Base-by-base conservation (phyloP, 768 basidiomycete species). In the Phylloporus sp. region DNA sequence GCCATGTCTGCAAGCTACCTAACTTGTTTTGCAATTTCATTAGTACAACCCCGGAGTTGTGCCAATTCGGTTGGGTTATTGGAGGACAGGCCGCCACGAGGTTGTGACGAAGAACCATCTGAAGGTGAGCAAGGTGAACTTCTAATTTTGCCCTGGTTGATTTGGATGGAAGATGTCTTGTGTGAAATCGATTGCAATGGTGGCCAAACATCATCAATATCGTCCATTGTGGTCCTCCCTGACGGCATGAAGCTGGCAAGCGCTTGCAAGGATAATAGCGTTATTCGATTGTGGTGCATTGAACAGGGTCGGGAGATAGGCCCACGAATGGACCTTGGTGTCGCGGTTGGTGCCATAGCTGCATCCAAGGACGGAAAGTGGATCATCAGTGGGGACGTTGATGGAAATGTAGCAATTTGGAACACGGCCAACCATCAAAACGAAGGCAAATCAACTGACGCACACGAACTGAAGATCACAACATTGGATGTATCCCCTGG, bases 371-470 rank as follows among this genome's bases (percentile, higher is more conserved):
- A 54, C 31, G 49, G 46, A 14, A 48, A 28, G 20, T 45, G 46
- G 53, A 42, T 54, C 9, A 40, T 24, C 1, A 48, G 46, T n/a
- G 50, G 53, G 9, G 42, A 40, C 6, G 22, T 17, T 20, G 50
- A 48, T 32, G 9, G 32, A 31, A 47, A 29, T 22, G 35, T 48
- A 26, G 22, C 36, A 3, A 9, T 47, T 38, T 54, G 53, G 53
- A 17, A 42, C 37, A 10, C 40, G 9, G 15, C 6, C 23, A 22
- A 14, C 24, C 32, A 42, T n/a, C 21, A 48, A 32, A 34, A 15
- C 9, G 23, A 21, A 1, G n/a, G 20, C 23, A 24, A 39, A 38
- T n/a, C 33, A 5, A 1, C 11, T 9, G 36, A 46, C 15, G 21
- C 10, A 6, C 15, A 40, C 37, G 4, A 20, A 14, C 20, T 11